Evolutionary conservation across 495 filamentous ascomycete species (phyloP).

Genomic region (Thermothielavioides terrestris): DNA sequence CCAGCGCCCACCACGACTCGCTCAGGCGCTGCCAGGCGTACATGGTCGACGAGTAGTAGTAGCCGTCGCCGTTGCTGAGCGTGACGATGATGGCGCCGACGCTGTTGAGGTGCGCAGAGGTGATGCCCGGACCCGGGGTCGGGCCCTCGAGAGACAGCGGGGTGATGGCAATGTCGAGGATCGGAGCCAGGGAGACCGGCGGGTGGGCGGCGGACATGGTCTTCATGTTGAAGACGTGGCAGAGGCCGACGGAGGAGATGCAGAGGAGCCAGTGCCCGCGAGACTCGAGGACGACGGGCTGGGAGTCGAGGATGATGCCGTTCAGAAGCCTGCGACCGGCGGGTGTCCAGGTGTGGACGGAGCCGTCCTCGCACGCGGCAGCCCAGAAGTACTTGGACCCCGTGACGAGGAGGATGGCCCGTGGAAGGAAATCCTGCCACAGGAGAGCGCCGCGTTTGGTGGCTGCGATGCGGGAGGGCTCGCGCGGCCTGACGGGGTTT

Average conservation of each 20-base stretch:
- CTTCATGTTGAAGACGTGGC: constrained; percentile 88
- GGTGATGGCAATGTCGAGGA: constrained; percentile 70
- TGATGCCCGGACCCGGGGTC: constrained; percentile 66
- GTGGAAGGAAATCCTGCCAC: constrained; percentile 90
- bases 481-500: constrained; percentile 52
- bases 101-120: constrained; percentile 83
- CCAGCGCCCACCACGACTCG: constrained; percentile 96
- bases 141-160: constrained; percentile 60
- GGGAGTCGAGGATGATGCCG: constrained; percentile 77
- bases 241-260: constrained; percentile 80
- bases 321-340: constrained; percentile 82
- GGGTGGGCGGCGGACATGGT: constrained; percentile 78
- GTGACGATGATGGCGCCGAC: constrained; percentile 75
- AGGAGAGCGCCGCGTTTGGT: constrained; percentile 73
- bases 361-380: constrained; percentile 86
- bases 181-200: constrained; percentile 80
- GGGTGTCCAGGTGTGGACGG: constrained; percentile 88
- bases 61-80: constrained; percentile 88
- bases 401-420: constrained; percentile 72
- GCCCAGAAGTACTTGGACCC: constrained; percentile 89
- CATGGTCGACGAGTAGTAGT: constrained; percentile 72
- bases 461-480: constrained; percentile 74
- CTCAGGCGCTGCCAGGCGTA: constrained; percentile 90
- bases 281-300: constrained; percentile 87
- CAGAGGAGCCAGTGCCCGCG: constrained; percentile 82